Conservation (phyloP, 2,329 filamentous ascomycete species). For the Penicillium digitatum region DNA sequence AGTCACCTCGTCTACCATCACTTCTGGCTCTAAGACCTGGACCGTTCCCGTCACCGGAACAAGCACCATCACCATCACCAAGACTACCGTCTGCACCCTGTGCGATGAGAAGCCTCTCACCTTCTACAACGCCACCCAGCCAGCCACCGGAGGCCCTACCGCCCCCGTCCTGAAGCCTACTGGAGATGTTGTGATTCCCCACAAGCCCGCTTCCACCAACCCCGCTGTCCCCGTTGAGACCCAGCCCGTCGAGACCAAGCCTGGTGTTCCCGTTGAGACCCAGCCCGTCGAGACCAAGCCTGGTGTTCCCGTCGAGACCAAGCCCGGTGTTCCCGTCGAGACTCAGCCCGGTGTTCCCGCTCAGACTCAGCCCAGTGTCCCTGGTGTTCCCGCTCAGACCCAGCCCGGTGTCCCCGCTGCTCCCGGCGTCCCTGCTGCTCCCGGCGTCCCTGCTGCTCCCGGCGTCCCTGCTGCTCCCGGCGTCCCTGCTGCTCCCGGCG, state of each 20-base stretch:
- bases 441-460: slow-evolving; percentile 1
- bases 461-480: neutral
- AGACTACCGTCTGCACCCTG: slow-evolving; percentile 24
- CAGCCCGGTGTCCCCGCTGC: neutral
- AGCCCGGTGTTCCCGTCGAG: neutral
- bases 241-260: neutral
- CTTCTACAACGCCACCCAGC: slow-evolving; percentile 11
- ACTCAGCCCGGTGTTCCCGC: slow-evolving; percentile 8
- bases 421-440: too few species aligned
- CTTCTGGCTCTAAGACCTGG: slow-evolving; percentile 27
- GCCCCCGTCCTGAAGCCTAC: slow-evolving; percentile 12
- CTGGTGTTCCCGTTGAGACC: neutral
- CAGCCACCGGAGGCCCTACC: slow-evolving; percentile 13
- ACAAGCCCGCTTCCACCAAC: neutral
- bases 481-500: neutral
- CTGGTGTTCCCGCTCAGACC: neutral
- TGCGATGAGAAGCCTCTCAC: slow-evolving; percentile 22
- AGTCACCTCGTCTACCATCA: slow-evolving; percentile 30
- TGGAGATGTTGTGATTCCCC: slow-evolving; percentile 3
- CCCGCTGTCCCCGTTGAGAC: too few species aligned
- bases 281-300: slow-evolving; percentile 1
- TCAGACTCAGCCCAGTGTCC: neutral
- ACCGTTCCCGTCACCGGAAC: slow-evolving; percentile 33
- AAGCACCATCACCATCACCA: slow-evolving; percentile 30
- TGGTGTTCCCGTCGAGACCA: neutral